phyloP scores from a whole-genome alignment of 805 yeast species.

The Tanozyma kutaoensis region DNA sequence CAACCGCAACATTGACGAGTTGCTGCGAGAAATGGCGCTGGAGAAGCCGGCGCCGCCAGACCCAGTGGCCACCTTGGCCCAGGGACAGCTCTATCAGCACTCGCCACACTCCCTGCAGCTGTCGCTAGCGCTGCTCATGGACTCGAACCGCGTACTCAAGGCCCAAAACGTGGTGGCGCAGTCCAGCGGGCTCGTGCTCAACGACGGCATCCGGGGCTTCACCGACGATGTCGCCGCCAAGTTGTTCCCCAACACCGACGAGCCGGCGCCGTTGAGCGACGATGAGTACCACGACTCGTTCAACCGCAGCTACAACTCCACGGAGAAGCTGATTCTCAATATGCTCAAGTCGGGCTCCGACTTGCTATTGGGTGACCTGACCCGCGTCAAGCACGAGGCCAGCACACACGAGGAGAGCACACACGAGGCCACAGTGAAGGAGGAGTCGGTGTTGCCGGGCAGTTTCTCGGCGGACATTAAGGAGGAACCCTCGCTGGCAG shows the following conservation, averaged over 20 bases:
- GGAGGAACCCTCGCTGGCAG: neutral
- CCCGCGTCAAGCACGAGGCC: neutral
- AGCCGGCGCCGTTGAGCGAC: constrained; percentile 6
- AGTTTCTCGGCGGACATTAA: neutral
- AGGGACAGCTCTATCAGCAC: constrained; percentile 9
- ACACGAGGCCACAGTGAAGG: no score
- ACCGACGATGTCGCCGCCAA: constrained; percentile 22
- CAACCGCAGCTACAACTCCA: constrained; percentile 20
- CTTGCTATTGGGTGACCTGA: neutral
- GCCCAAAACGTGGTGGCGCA: constrained; percentile 3
- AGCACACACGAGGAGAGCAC: no score
- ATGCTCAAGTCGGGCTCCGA: constrained; percentile 13
- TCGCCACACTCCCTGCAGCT: constrained; percentile 1
- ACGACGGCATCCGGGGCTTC: constrained; percentile 31
- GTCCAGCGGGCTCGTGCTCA: constrained; percentile 17
- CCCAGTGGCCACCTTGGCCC: constrained; percentile 19
- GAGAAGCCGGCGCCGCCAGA: constrained; percentile 8
- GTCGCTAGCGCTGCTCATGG: constrained; percentile 6
- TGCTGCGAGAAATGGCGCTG: constrained; percentile 14
- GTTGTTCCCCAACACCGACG: constrained; percentile 12
- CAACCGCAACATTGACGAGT: constrained; percentile 19
- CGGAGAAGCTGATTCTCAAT: constrained; percentile 28
- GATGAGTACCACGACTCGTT: constrained; percentile 8
- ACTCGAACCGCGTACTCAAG: constrained; percentile 6
- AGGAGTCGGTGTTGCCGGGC: no score